Base-by-base conservation (phyloP, 1,139 yeast species). In the Taphrina confusa region DNA sequence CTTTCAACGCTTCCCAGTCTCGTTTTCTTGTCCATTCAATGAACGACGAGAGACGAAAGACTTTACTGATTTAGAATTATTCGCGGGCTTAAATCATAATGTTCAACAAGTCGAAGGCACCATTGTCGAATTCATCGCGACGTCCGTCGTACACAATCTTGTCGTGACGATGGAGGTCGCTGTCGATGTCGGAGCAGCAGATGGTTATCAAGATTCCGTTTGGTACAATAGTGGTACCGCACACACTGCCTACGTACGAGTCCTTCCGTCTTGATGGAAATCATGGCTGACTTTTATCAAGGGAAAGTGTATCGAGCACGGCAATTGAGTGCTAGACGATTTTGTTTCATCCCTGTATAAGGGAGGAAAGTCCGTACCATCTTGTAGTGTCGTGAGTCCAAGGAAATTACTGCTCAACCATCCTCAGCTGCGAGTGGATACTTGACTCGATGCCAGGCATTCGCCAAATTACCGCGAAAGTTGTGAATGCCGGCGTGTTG, bases 391-490 rank as follows among this genome's bases (percentile, higher is more conserved):
- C n/a, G n/a, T n/a, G n/a, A n/a, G n/a, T n/a, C n/a, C n/a, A n/a
- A n/a, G n/a, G n/a, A n/a, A n/a, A n/a, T 28, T 28, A 28, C 11
- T 8, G 33, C 22, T 37, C 42, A 37, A 5, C n/a, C 42, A 37
- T n/a, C 42, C 8, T n/a, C 23, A 6, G 42, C 23, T 4, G 42
- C 25, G n/a, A 37, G n/a, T 18, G 42, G 42, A 37, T 37, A 37
- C 42, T 37, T 37, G 25, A 37, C 42, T 16, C 42, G 42, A n/a
- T 37, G 42, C 42, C 42, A 37, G 11, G 42, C 42, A 37, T 37
- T 37, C n/a, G 42, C 42, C n/a, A 37, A 25, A 37, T 37, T 37
- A 5, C 42, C 42, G 2, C 42, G 42, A 37, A 37, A 37, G 25
- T 37, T 37, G 42, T 37, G 42, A 37, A 37, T 37, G 8, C 42